Conservation (phyloP, 2,329 filamentous ascomycete species). For the Penicillium sp. region DNA sequence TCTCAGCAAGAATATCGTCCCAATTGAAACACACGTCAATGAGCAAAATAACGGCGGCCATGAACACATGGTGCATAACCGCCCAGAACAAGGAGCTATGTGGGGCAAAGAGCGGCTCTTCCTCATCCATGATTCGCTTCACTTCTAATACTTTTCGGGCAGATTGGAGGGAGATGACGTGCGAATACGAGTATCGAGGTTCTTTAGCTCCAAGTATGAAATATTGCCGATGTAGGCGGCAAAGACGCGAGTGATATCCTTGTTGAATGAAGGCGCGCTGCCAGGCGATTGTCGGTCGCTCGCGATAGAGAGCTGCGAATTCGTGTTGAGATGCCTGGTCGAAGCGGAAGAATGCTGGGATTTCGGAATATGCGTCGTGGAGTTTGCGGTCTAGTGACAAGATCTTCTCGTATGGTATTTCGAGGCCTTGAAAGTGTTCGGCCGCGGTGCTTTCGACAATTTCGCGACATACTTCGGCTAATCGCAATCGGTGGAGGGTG, state of each 20-base stretch:
- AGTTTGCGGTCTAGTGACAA: slow-evolving; percentile 39
- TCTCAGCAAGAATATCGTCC: slow-evolving; percentile 37
- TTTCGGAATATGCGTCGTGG: slow-evolving; percentile 27
- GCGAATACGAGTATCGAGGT: slow-evolving; percentile 38
- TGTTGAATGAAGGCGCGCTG: slow-evolving; percentile 39
- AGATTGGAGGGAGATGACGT: slow-evolving; percentile 38
- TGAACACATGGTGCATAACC: slow-evolving; percentile 42
- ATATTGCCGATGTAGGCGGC: slow-evolving; percentile 41
- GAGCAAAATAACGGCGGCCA: slow-evolving; percentile 40
- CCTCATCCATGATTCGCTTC: slow-evolving; percentile 35
- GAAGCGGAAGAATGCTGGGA: slow-evolving; percentile 39
- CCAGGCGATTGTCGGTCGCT: slow-evolving; percentile 32
- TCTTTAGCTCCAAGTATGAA: slow-evolving; percentile 39
- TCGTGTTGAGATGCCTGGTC: slow-evolving; percentile 30
- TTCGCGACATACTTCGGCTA: slow-evolving; percentile 41
- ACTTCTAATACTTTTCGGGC: slow-evolving; percentile 40
- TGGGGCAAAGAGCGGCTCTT: slow-evolving; percentile 25
- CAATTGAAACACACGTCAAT: slow-evolving; percentile 44
- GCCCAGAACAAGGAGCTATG: slow-evolving; percentile 32
- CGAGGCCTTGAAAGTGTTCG: slow-evolving; percentile 24
- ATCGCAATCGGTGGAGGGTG: slow-evolving; percentile 42
- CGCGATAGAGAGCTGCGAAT: slow-evolving; percentile 29
- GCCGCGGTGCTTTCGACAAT: slow-evolving; percentile 39
- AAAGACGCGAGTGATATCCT: slow-evolving; percentile 36
- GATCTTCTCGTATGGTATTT: slow-evolving; percentile 38